Percentiles rank a stretch among this genome's conserved stretches.
Evolutionary conservation across 441 rosid species (phyloP).

Genomic region (California macrophylla): DNA sequence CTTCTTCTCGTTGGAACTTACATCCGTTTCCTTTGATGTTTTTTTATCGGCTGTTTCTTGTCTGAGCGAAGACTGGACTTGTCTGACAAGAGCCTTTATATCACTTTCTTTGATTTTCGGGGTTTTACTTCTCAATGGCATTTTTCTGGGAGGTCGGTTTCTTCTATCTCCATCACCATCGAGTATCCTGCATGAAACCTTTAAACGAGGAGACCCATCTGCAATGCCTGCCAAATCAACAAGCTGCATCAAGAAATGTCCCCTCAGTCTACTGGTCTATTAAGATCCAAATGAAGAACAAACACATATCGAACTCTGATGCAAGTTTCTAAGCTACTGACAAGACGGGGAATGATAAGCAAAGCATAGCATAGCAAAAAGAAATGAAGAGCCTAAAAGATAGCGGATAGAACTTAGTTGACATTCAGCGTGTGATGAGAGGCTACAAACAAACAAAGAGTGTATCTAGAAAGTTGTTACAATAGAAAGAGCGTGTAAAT

Average conservation of each 20-base stretch:
- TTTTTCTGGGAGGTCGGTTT: conserved; percentile 19
- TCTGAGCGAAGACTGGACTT: conserved; percentile 45
- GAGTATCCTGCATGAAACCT: conserved; percentile 19
- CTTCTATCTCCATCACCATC: conserved; percentile 22
- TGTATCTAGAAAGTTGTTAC: too few species aligned
- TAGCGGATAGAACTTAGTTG: neutral
- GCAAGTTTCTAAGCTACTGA: neutral
- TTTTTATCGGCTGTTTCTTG: neutral
- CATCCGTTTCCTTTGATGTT: conserved; percentile 25
- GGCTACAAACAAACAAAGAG: neutral
- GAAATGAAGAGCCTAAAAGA: neutral
- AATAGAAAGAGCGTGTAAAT: neutral
- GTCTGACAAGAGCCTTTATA: conserved; percentile 42
- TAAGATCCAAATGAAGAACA: too few species aligned
- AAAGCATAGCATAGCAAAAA: too few species aligned
- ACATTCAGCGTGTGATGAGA: neutral
- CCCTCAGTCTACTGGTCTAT: conserved; percentile 24
- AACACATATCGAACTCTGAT: neutral
- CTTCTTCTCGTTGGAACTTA: conserved; percentile 14
- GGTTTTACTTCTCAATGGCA: conserved; percentile 20
- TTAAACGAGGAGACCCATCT: conserved; percentile 25
- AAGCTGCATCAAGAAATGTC: conserved; percentile 51
- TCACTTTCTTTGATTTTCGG: conserved; percentile 24
- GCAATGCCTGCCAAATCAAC: conserved; percentile 61
- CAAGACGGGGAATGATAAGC: neutral